phyloP scores from a whole-genome alignment of 306 rosid genomes.

The Rosa persica region DNA sequence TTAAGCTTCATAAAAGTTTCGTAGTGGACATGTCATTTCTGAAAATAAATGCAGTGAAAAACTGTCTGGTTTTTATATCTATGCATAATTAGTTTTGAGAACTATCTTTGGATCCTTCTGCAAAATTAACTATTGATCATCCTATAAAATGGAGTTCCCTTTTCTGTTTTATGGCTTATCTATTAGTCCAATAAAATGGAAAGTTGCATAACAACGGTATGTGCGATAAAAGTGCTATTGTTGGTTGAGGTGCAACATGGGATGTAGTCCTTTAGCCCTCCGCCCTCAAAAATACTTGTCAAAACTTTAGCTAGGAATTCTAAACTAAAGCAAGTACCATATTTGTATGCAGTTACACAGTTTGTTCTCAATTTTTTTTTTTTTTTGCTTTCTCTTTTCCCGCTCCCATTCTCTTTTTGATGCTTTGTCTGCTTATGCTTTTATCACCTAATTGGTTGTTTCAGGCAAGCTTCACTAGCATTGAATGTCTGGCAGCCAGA shows the following conservation, averaged over 20 bases:
- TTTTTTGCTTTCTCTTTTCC: too few relatives aligned
- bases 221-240: not conserved
- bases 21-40: too few relatives aligned
- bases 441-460: constrained; percentile 2
- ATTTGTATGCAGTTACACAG: not conserved
- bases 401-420: not conserved
- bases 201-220: too few relatives aligned
- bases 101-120: too few relatives aligned
- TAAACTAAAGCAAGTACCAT: not conserved
- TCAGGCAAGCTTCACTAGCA: constrained; percentile 78
- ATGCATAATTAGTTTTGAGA: too few relatives aligned
- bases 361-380: not conserved
- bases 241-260: not conserved
- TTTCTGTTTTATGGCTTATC: too few relatives aligned
- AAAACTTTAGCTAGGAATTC: not conserved
- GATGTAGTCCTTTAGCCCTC: not conserved
- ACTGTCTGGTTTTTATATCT: too few relatives aligned
- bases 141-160: too few relatives aligned
- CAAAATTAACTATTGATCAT: too few relatives aligned
- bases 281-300: not conserved
- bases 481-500: constrained; percentile 92
- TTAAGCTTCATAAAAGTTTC: too few relatives aligned
- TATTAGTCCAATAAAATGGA: too few relatives aligned
- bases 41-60: too few relatives aligned
- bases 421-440: not conserved